phyloP scores from a whole-genome alignment of 139 green algal genomes.

The Yamagishiella unicocca region DNA sequence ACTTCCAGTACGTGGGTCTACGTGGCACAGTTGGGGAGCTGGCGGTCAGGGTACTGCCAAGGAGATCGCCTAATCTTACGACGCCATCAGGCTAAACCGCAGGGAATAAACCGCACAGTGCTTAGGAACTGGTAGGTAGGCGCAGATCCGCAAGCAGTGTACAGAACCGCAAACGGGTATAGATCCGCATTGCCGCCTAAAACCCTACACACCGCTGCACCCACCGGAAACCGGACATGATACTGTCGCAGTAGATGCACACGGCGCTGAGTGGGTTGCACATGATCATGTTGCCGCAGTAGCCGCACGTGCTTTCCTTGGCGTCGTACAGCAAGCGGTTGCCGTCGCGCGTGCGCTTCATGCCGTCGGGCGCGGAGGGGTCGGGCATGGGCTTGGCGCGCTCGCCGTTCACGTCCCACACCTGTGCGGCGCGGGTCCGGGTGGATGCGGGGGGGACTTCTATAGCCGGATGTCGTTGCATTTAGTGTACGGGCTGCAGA shows the following conservation, averaged over 20 bases:
- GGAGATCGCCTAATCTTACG: too few relatives aligned
- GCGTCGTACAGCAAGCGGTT: slow-evolving; percentile 27
- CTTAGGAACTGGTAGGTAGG: too few relatives aligned
- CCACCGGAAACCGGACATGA: slow-evolving; percentile 14
- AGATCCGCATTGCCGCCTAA: background rate
- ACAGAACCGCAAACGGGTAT: background rate
- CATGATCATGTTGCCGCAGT: slow-evolving; percentile 35
- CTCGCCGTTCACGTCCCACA: slow-evolving; percentile 17
- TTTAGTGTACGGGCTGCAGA: too few relatives aligned
- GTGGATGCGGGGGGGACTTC: too few relatives aligned
- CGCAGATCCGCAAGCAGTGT: too few relatives aligned
- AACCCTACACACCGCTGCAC: background rate
- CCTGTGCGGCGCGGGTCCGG: too few relatives aligned
- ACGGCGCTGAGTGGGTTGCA: slow-evolving; percentile 30
- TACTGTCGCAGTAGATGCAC: slow-evolving; percentile 35
- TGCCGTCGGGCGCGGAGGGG: slow-evolving; percentile 22
- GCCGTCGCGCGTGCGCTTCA: slow-evolving; percentile 40
- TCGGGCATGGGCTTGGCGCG: slow-evolving; percentile 19
- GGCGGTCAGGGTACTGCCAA: too few relatives aligned
- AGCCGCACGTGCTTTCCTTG: background rate
- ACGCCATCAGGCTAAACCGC: too few relatives aligned
- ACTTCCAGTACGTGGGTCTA: slow-evolving; percentile 44
- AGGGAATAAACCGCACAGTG: too few relatives aligned
- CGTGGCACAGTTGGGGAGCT: too few relatives aligned
- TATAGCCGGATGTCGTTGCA: too few relatives aligned